Percentiles rank a stretch among this genome's conserved stretches.
These are phyloP conservation scores for Leccinum olivaceopallidum DNA, from an alignment of 768 basidiomycete genomes.

Conservation along the genomic window DNA sequence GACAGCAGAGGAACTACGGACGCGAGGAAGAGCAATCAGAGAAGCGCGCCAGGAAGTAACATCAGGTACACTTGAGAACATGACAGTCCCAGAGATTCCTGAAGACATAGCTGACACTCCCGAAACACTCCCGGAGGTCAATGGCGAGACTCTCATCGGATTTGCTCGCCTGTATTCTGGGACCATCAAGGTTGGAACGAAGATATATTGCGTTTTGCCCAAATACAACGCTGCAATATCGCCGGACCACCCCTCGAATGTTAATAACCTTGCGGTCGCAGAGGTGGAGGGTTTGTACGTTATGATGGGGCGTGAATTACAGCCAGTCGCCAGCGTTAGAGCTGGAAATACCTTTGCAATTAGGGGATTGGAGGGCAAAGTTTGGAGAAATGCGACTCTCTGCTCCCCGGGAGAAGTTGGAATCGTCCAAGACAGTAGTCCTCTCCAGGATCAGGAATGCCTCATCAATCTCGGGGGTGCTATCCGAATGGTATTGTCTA, in stretches of 20 bases:
- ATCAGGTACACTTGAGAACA: constrained; percentile 23
- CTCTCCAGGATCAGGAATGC: constrained; percentile 44
- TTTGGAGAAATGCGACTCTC: constrained; percentile 88
- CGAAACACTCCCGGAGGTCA: background rate
- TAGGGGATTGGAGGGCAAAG: constrained; percentile 84
- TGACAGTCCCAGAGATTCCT: constrained; percentile 3
- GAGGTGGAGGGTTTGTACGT: constrained; percentile 81
- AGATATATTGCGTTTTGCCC: constrained; percentile 77
- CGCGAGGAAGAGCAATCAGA: constrained; percentile 56
- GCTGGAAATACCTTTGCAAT: constrained; percentile 97
- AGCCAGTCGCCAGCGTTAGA: constrained; percentile 74
- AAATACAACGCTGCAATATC: constrained; percentile 73
- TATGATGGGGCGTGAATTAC: constrained; percentile 98
- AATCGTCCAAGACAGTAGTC: constrained; percentile 34
- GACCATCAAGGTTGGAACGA: constrained; percentile 61
- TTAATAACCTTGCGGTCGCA: constrained; percentile 56
- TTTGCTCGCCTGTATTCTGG: constrained; percentile 96
- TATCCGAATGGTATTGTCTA: constrained; percentile 52
- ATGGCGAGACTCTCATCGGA: constrained; percentile 75
- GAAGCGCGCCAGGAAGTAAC: constrained; percentile 38
- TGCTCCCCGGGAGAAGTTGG: constrained; percentile 63
- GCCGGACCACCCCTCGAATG: constrained; percentile 69
- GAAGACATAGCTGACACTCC: constrained; percentile 4
- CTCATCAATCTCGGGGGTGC: constrained; percentile 83
- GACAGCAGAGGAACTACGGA: constrained; percentile 83